Conservation (phyloP, 225 moss, liverwort and hornwort species). For the Ulota crispa region DNA sequence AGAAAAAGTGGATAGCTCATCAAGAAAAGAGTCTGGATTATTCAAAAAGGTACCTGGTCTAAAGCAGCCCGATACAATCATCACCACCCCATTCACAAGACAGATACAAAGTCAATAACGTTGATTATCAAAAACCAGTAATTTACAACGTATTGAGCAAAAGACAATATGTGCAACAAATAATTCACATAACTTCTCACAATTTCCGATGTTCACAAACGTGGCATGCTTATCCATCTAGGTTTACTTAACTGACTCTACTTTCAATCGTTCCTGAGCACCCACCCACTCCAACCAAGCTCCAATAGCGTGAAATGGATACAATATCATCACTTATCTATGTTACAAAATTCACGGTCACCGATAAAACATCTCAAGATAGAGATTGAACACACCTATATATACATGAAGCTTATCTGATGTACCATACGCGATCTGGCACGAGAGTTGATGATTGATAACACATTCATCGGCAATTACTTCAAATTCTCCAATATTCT, state of each 20-base stretch:
- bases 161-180: background rate
- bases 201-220: background rate
- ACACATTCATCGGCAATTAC: conserved; percentile 58
- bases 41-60: conserved; percentile 45
- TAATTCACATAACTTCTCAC: background rate
- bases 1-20: conserved; percentile 3
- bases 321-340: background rate
- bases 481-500: conserved; percentile 75
- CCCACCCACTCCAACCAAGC: conserved; percentile 1
- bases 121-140: conserved; percentile 2
- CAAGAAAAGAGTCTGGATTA: background rate
- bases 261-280: conserved; percentile 1
- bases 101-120: conserved; percentile 21
- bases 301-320: background rate
- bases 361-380: conserved; percentile 10
- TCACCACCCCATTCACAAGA: conserved; percentile 37
- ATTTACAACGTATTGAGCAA: background rate
- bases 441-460: conserved; percentile 69
- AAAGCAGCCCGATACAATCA: conserved; percentile 31
- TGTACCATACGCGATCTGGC: conserved; percentile 48
- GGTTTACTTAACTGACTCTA: background rate
- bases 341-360: background rate
- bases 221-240: conserved; percentile 1
- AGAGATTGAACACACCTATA: conserved; percentile 54
- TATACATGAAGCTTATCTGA: conserved; percentile 82